A percentile compares a stretch with the other conserved stretches of the same genome.
Evolutionary conservation across 2,329 filamentous ascomycete species (phyloP).

Genomic region (Fusarium longipes): DNA sequence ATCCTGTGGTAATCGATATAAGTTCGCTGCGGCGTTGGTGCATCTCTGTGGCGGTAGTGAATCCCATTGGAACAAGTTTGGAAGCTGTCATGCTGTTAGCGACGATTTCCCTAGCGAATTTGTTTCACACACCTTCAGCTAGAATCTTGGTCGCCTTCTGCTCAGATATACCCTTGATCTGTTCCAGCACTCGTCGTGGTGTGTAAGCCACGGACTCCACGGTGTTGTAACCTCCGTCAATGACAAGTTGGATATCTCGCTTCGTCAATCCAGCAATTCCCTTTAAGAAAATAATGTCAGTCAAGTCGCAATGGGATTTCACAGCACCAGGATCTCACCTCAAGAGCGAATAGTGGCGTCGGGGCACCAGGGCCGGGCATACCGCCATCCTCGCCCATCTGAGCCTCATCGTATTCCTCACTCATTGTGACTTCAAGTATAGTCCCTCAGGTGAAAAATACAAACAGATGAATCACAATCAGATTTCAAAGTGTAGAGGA

Average conservation of each 20-base stretch:
- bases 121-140: constrained; percentile 74
- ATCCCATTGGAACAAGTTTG: constrained; percentile 98
- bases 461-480: neutral
- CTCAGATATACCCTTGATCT: constrained; percentile 98
- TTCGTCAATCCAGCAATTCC: constrained; percentile 91
- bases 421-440: constrained; percentile 54
- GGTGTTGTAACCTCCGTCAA: constrained; percentile 94
- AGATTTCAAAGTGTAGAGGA: neutral
- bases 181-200: constrained; percentile 83
- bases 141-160: constrained; percentile 94
- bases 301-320: neutral
- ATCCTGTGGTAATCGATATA: constrained; percentile 97
- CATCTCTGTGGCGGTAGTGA: constrained; percentile 99
- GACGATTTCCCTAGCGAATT: neutral
- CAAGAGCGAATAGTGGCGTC: constrained; percentile 84
- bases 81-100: constrained; percentile 69
- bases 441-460: neutral
- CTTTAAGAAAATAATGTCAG: constrained; percentile 57
- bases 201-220: constrained; percentile 97
- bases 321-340: constrained; percentile 67
- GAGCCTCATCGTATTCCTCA: constrained; percentile 73
- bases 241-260: constrained; percentile 90
- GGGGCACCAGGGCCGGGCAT: constrained; percentile 90
- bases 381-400: constrained; percentile 74
- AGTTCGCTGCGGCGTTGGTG: constrained; percentile 95